phyloP scores from a whole-genome alignment of 225 moss, liverwort and hornwort species.

The Lunularia cruciata region DNA sequence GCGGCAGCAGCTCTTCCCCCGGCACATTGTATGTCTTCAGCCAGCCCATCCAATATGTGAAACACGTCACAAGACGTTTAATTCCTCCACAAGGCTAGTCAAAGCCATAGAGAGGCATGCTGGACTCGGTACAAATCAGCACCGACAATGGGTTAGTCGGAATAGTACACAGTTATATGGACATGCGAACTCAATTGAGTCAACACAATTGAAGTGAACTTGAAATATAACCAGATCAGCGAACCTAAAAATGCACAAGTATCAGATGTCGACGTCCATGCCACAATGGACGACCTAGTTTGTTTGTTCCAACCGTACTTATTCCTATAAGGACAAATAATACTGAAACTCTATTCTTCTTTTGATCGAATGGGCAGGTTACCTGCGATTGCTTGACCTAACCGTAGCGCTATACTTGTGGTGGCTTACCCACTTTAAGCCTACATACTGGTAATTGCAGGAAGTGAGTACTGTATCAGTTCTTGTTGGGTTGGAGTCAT shows the following conservation, averaged over 20 bases:
- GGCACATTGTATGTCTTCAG: no score
- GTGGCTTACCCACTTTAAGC: slow-evolving; percentile 13
- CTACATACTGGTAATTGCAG: slow-evolving; percentile 23
- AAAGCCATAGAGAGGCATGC: no score
- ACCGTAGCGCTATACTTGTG: slow-evolving; percentile 13
- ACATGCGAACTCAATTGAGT: slow-evolving; percentile 1
- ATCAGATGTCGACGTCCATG: slow-evolving; percentile 24
- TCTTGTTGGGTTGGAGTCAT: slow-evolving; percentile 25
- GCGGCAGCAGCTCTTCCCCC: no score
- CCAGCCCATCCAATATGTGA: no score
- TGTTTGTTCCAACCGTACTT: slow-evolving; percentile 29
- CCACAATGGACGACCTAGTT: slow-evolving; percentile 28
- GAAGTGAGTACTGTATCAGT: not conserved
- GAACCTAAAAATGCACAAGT: slow-evolving; percentile 32
- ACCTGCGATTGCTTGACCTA: slow-evolving; percentile 13
- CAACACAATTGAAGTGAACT: not conserved
- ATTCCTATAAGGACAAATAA: slow-evolving; percentile 26
- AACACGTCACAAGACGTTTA: no score
- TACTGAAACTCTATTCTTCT: slow-evolving; percentile 31
- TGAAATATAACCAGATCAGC: slow-evolving; percentile 19
- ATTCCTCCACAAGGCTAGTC: no score
- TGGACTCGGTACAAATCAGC: no score
- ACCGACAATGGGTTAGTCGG: not conserved
- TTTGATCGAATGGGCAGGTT: slow-evolving; percentile 24
- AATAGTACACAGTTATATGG: not conserved